Base-by-base conservation (phyloP, 148 eudicot species). In the Nepenthes gracilis region DNA sequence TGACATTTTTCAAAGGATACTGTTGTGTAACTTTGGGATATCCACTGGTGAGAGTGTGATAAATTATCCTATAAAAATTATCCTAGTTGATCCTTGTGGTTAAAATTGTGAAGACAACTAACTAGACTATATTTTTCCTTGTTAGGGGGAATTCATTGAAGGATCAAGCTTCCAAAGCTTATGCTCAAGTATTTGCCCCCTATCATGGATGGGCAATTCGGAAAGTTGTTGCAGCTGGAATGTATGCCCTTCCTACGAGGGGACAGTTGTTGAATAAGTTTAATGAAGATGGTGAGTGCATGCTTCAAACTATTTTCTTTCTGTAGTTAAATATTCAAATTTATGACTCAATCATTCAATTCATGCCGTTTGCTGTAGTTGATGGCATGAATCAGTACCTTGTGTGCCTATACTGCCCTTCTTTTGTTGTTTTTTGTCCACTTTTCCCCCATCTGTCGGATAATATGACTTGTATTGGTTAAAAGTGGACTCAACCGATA, bases 191-290 rank as follows among this genome's bases (percentile, higher is more conserved):
- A 23, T 86, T 93, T 78, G 95, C 99, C 66, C 99, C 99, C 11
- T 45, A 89, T 66, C 99, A 93, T 78, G 92, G 95, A 62, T 93
- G 99, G 99, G 92, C 92, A 52, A 84, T 93, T 23, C 77, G 99
- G 71, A 93, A 84, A 75, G 97, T 92, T 62, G 99, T 93, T 55
- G 87, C 78, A 71, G 96, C 95, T 33, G 99, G 99, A 64, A 93
- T 93, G 99, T 89, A 89, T 73, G 95, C 97, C n/a, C 83, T 93
- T 70, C 99, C 99, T 49, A 81, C 97, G 34, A 86, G 73, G 69
- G 70, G 75, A 7, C 99, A 93, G 76, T 76, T 93, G 56, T 36
- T 93, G 71, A 69, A 45, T 67, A 86, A 77, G 79, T 85, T 93
- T 51, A 83, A 93, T 68, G 99, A 93, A 74, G 97, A 93, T 73